Conservation (phyloP, 139 green algal genomes). For the Chlamydomonas sphaeroides region DNA sequence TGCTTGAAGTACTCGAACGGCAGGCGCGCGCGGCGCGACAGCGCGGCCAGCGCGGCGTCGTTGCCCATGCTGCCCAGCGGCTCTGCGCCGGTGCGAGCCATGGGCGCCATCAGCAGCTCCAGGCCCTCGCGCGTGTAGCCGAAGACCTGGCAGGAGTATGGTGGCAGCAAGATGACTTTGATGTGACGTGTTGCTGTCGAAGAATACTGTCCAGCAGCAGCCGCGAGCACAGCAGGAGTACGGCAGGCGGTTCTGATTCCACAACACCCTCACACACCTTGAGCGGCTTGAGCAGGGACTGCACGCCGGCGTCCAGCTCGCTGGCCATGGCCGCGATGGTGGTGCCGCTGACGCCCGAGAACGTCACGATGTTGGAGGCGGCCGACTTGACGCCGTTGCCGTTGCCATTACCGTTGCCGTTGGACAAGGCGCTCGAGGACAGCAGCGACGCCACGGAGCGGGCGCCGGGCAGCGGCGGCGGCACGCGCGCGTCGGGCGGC, state of each 20-base stretch:
- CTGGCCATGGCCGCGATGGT: neutral
- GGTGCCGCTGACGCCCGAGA: neutral
- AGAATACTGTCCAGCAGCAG: too few species aligned
- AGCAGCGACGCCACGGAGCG: conserved; percentile 6
- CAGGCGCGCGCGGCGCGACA: conserved; percentile 83
- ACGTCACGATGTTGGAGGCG: conserved; percentile 25
- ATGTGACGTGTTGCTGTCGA: too few species aligned
- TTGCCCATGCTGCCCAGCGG: conserved; percentile 98
- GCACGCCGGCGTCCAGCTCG: conserved; percentile 23
- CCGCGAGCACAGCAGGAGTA: too few species aligned
- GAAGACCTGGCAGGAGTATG: conserved; percentile 24
- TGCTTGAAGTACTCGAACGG: conserved; percentile 98
- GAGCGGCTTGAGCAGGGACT: conserved; percentile 54
- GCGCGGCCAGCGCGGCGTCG: conserved; percentile 88
- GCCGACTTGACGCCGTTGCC: neutral
- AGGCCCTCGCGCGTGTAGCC: conserved; percentile 92
- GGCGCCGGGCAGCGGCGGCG: neutral
- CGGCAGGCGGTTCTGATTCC: too few species aligned
- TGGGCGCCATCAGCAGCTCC: conserved; percentile 92
- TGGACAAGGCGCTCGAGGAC: conserved; percentile 49
- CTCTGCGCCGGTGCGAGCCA: conserved; percentile 83
- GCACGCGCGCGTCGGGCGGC: conserved; percentile 27
- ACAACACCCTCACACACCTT: conserved; percentile 63
- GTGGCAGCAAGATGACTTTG: too few species aligned
- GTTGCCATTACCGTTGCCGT: conserved; percentile 44